Conservation (phyloP, 2,329 filamentous ascomycete genomes). For the Trichoderma breve region DNA sequence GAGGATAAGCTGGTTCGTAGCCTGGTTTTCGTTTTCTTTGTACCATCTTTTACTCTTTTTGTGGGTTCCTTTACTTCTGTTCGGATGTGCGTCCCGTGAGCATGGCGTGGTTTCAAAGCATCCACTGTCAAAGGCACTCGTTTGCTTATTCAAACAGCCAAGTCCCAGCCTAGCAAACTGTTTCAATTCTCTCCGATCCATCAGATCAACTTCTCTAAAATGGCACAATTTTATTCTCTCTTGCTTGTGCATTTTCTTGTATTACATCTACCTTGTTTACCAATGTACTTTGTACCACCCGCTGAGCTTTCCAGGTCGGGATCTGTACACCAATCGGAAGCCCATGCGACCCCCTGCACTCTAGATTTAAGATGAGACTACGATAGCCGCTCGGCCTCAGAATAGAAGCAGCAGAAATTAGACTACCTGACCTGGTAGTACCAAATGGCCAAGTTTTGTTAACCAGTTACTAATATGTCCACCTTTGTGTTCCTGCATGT, state of each 20-base stretch:
- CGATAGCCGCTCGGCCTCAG: slow-evolving; percentile 14
- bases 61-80: accelerated
- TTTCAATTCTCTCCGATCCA: background rate
- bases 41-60: background rate
- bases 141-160: background rate
- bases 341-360: slow-evolving; percentile 3
- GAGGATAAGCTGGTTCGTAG: background rate
- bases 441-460: background rate
- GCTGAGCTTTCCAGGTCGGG: background rate
- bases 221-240: background rate
- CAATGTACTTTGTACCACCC: background rate
- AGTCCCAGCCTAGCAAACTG: background rate
- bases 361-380: slow-evolving; percentile 9
- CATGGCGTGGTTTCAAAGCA: background rate
- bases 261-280: background rate
- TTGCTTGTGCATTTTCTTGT: background rate
- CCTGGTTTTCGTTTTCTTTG: background rate
- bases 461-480: background rate
- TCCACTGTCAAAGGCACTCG: background rate
- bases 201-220: background rate
- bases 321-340: background rate
- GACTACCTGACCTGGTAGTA: background rate
- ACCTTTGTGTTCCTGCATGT: background rate
- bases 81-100: slow-evolving; percentile 1
- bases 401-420: slow-evolving; percentile 4